Conservation (phyloP, 2,329 filamentous ascomycete genomes). For the Phyllosticta ampelicida region DNA sequence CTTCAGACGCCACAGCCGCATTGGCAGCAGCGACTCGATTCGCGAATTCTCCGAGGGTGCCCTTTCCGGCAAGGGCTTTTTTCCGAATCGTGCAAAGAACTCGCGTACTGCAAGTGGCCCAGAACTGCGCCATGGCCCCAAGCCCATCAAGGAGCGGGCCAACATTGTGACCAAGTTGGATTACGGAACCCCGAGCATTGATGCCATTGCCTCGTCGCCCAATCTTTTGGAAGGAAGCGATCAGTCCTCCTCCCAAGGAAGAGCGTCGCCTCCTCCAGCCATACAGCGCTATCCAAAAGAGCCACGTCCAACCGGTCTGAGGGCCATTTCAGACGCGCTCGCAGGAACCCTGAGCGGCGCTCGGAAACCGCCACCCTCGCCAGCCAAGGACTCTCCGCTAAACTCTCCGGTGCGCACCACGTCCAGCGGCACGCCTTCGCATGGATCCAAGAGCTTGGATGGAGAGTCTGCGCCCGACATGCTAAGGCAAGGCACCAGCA, state of each 20-base stretch:
- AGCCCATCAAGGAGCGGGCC: slow-evolving; percentile 19
- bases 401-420: slow-evolving; percentile 64
- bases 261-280: slow-evolving; percentile 35
- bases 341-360: slow-evolving; percentile 35
- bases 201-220: slow-evolving; percentile 32
- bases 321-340: slow-evolving; percentile 70
- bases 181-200: slow-evolving; percentile 37
- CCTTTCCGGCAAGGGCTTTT: slow-evolving; percentile 39
- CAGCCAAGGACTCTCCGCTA: slow-evolving; percentile 41
- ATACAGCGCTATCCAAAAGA: slow-evolving; percentile 23
- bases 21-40: slow-evolving; percentile 67
- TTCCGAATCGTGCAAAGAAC: slow-evolving; percentile 20
- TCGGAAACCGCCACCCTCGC: slow-evolving; percentile 27
- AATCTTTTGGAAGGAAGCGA: slow-evolving; percentile 36
- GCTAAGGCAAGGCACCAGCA: slow-evolving; percentile 23
- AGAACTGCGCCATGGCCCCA: slow-evolving; percentile 18
- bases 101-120: slow-evolving; percentile 39
- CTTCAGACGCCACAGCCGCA: slow-evolving; percentile 62
- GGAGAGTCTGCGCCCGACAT: slow-evolving; percentile 42
- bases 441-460: slow-evolving; percentile 60
- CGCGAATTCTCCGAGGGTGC: slow-evolving; percentile 43
- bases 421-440: slow-evolving; percentile 52
- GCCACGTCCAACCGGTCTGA: slow-evolving; percentile 54
- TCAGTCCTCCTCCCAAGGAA: slow-evolving; percentile 35
- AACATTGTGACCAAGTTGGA: slow-evolving; percentile 49